Percentiles rank a stretch among this genome's conserved stretches.
These are phyloP conservation scores for Cryptosporidium ubiquitum DNA, from an alignment of 169 alveolate species.

Conservation along the genomic window DNA sequence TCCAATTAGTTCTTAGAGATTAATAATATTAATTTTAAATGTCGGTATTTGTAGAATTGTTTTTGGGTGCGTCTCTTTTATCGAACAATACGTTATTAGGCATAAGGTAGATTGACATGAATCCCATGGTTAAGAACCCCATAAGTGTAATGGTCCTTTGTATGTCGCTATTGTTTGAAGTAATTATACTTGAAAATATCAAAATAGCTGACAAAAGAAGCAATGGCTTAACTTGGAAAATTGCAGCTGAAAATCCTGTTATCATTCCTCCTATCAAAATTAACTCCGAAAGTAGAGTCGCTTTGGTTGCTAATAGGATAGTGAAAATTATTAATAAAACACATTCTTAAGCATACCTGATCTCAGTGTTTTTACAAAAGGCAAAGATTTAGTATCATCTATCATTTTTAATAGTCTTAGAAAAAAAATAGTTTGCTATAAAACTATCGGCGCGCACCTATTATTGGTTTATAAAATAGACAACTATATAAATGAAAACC, in stretches of 20 bases:
- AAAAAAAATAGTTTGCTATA: neutral
- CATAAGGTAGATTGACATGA: constrained; percentile 40
- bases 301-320: constrained; percentile 22
- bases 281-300: constrained; percentile 49
- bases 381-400: constrained; percentile 43
- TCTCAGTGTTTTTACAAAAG: neutral
- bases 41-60: neutral
- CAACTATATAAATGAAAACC: constrained; percentile 32
- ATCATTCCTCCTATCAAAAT: constrained; percentile 38
- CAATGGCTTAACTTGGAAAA: constrained; percentile 29
- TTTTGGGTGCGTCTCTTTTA: neutral
- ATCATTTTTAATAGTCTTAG: constrained; percentile 10
- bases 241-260: constrained; percentile 59
- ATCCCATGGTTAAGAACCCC: constrained; percentile 55
- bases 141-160: constrained; percentile 40
- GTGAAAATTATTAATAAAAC: neutral
- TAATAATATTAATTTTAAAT: neutral
- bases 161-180: constrained; percentile 56
- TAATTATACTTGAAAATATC: constrained; percentile 38
- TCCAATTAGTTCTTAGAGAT: constrained; percentile 26
- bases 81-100: constrained; percentile 24
- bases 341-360: constrained; percentile 33
- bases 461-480: neutral
- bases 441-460: neutral
- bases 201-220: constrained; percentile 18